Evolutionary conservation across 176 grass and related monocot genomes (phyloP).

Genomic region (Raddia guianensis): DNA sequence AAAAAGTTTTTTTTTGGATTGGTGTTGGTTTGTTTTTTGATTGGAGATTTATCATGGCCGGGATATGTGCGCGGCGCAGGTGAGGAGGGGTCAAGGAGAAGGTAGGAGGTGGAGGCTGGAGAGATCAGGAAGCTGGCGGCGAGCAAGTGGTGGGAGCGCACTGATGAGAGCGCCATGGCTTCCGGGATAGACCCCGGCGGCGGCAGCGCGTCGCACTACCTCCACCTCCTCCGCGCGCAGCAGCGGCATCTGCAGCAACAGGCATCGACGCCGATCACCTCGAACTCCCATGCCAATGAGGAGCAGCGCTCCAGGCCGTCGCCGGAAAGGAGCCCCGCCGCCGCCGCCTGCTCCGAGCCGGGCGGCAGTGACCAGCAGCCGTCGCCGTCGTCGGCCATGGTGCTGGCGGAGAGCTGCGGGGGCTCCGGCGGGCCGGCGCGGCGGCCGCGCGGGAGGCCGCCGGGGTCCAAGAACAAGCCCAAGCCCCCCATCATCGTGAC

Average conservation of each 20-base stretch:
- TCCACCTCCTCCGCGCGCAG: slow-evolving; percentile 63
- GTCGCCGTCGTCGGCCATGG: slow-evolving; percentile 48
- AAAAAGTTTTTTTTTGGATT: neutral
- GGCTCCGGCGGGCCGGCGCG: slow-evolving; percentile 43
- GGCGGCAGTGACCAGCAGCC: slow-evolving; percentile 51
- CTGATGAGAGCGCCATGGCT: slow-evolving; percentile 56
- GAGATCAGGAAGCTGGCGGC: slow-evolving; percentile 70
- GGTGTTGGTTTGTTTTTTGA: slow-evolving; percentile 4
- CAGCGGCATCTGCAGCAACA: slow-evolving; percentile 35
- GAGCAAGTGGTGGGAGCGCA: slow-evolving; percentile 82
- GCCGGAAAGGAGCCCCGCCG: neutral
- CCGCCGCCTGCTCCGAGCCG: neutral
- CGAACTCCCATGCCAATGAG: slow-evolving; percentile 44
- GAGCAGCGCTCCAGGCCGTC: slow-evolving; percentile 60
- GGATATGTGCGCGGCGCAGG: neutral
- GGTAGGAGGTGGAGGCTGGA: neutral
- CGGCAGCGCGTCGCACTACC: slow-evolving; percentile 56
- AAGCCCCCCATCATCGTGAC: slow-evolving; percentile 90
- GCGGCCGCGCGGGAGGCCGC: slow-evolving; percentile 69
- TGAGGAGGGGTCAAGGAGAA: neutral
- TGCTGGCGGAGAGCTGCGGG: slow-evolving; percentile 19
- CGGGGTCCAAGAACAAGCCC: slow-evolving; percentile 90
- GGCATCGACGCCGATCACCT: slow-evolving; percentile 10
- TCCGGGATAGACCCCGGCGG: slow-evolving; percentile 54
- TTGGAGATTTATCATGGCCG: neutral